Conservation (phyloP, 108 stramenopile species). For the Skeletonema marinoi region DNA sequence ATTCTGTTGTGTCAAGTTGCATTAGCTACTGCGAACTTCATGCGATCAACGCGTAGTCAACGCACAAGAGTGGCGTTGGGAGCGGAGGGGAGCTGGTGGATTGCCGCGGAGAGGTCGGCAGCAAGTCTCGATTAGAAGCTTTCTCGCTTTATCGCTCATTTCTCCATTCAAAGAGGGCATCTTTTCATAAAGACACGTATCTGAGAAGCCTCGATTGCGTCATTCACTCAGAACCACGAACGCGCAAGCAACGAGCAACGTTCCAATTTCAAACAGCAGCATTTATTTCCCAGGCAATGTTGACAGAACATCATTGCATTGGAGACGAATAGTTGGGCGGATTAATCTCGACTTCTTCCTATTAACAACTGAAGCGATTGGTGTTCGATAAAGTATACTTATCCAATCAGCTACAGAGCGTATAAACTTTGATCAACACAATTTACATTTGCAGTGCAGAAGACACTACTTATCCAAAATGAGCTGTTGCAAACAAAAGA, state of each 20-base stretch:
- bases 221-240: too few species aligned
- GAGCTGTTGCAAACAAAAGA: constrained; percentile 1
- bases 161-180: background rate
- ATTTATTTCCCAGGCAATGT: background rate
- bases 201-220: too few species aligned
- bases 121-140: background rate
- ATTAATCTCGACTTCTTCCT: background rate
- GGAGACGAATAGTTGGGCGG: background rate
- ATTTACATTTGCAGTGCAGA: background rate
- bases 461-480: background rate
- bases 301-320: background rate
- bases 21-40: too few species aligned
- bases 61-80: background rate
- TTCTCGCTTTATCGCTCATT: background rate
- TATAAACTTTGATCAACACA: too few species aligned
- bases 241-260: too few species aligned
- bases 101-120: background rate
- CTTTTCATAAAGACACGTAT: background rate
- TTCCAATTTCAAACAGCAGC: background rate
- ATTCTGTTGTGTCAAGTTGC: too few species aligned
- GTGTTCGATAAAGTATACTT: too few species aligned
- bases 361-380: too few species aligned
- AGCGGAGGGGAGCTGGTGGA: too few species aligned
- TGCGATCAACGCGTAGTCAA: background rate
- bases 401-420: too few species aligned